Evolutionary conservation across 83 land plant genomes (phyloP), one percentile per base, ranked within the genome.

Genomic region (Diphasiastrum complanatum): DNA sequence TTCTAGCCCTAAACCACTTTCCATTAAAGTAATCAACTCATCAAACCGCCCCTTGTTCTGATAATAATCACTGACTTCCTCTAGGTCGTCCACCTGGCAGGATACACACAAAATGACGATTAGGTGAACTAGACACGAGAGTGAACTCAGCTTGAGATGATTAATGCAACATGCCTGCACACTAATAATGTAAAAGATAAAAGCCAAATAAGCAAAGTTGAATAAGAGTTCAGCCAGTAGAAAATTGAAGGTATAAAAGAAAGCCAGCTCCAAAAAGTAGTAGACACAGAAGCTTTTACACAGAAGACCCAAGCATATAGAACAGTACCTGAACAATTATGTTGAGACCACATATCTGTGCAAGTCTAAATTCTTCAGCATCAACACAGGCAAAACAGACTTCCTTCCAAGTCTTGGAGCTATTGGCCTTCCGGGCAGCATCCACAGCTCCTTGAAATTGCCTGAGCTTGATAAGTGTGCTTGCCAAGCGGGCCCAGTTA

Each of bases 351-450:
- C 96, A 93, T 22, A 89, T 93, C 66, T 93, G 98, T 24, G 98
- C 98, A 71, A 93, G 71, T 19, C 96, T 86, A 71, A 93, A 93
- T 63, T 93, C 98, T 75, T 93, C 98, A 26, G 96, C 96, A 79
- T 89, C 98, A 64, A 93, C 98, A 79, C 98, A 93, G 24, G 98
- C 98, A 85, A 93, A 93, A 56, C 98, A 93, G 32, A 93, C 98
- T 63, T 89, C 98, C 79, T 93, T 93, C 98, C 98, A 93, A 35
- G 91, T 85, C 73, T 80, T 86, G 28, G 96, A 65, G 61, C 91
- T 93, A 65, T 93, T 88, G 24, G 98, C 98, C 68, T 93, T 93
- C 12, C 98, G 72, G 61, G 96, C 96, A 33, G 98, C 98, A 89
- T 93, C 98, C 33, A 93, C 98, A 47, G 96, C 98, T 43, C 88